phyloP scores from a whole-genome alignment of 352 stramenopile genomes.

The Phytopythium boreale region DNA sequence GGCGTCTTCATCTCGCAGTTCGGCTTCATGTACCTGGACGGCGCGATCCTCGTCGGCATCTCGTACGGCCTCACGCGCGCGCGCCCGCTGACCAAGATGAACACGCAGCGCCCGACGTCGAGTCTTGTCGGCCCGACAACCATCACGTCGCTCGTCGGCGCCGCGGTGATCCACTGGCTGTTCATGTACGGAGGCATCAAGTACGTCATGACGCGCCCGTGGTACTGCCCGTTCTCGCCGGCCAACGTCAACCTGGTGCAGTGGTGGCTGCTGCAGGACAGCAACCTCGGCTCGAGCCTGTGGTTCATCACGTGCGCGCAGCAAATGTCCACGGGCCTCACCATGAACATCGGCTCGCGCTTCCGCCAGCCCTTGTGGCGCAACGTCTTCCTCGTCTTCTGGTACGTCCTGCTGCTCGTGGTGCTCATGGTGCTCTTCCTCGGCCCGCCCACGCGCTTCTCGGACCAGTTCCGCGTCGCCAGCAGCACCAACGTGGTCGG shows the following conservation, averaged over 20 bases:
- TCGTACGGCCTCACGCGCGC: slow-evolving; percentile 77
- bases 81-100: slow-evolving; percentile 54
- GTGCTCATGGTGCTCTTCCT: slow-evolving; percentile 57
- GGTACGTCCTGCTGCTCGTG: slow-evolving; percentile 53
- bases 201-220: slow-evolving; percentile 48
- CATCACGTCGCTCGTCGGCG: slow-evolving; percentile 53
- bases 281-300: slow-evolving; percentile 52
- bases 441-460: slow-evolving; percentile 47
- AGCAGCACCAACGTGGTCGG: slow-evolving; percentile 74
- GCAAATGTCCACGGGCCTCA: slow-evolving; percentile 65
- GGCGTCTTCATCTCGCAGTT: slow-evolving; percentile 86
- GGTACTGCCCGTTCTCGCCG: slow-evolving; percentile 76
- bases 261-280: slow-evolving; percentile 75
- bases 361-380: slow-evolving; percentile 64
- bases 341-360: slow-evolving; percentile 53
- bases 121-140: slow-evolving; percentile 80
- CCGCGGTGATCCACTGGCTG: slow-evolving; percentile 64
- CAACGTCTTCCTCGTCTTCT: slow-evolving; percentile 64
- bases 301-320: slow-evolving; percentile 69
- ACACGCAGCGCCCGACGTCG: slow-evolving; percentile 70
- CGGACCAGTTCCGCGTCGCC: slow-evolving; percentile 67
- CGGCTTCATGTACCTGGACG: slow-evolving; percentile 82
- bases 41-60: slow-evolving; percentile 72
- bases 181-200: slow-evolving; percentile 69
- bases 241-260: slow-evolving; percentile 63